phyloP scores from a whole-genome alignment of 257 asterid species.

The Nicotiana knightiana region DNA sequence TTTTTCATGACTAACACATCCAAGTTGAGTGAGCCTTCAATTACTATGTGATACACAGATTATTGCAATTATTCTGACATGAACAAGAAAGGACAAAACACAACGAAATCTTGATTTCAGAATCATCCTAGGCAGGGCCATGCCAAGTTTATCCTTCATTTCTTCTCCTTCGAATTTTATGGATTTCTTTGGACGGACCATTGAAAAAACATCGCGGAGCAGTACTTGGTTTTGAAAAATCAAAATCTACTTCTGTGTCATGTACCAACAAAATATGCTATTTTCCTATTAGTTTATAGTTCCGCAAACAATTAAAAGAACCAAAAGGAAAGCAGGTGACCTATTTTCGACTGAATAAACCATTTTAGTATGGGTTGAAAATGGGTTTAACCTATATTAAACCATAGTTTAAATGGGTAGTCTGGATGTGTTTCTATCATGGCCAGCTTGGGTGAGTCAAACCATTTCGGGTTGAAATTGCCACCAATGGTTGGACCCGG shows the following conservation, averaged over 20 bases:
- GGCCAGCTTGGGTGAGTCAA: background rate
- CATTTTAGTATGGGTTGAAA: too few relatives aligned
- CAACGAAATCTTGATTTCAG: background rate
- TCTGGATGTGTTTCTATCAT: background rate
- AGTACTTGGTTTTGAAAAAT: background rate
- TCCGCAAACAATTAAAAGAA: background rate
- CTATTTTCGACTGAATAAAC: too few relatives aligned
- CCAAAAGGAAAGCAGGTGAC: background rate
- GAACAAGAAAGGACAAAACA: background rate
- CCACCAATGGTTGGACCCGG: background rate
- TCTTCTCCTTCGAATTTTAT: too few relatives aligned
- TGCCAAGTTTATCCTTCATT: background rate
- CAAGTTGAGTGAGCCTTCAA: background rate
- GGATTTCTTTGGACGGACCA: too few relatives aligned
- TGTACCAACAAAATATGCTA: background rate
- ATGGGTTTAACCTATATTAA: too few relatives aligned
- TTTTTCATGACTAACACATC: background rate
- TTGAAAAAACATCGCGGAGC: background rate
- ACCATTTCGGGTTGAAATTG: background rate
- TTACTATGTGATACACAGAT: background rate
- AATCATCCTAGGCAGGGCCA: background rate
- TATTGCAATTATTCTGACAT: background rate
- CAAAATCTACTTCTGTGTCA: background rate
- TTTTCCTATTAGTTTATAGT: background rate
- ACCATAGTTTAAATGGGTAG: too few relatives aligned